These are phyloP conservation scores for Adenanthera pavonina DNA, from an alignment of 306 rosid genomes.

Conservation along the genomic window DNA sequence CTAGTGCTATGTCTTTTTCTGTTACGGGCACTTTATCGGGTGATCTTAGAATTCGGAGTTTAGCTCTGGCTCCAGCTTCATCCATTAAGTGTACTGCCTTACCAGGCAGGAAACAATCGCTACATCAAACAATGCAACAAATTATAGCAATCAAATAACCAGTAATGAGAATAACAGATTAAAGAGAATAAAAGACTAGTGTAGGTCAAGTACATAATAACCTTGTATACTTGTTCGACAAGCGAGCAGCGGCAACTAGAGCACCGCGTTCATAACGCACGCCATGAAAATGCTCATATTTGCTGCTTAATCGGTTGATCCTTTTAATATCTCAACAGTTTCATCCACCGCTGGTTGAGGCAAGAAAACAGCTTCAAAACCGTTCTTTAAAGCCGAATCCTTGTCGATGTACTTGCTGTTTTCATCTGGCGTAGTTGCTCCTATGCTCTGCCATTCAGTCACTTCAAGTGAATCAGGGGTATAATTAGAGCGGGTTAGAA, in stretches of 20 bases:
- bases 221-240: slow-evolving; percentile 35
- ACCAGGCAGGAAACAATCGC: slow-evolving; percentile 33
- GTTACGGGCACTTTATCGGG: not conserved
- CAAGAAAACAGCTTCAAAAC: slow-evolving; percentile 13
- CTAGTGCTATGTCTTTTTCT: slow-evolving; percentile 38
- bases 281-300: slow-evolving; percentile 25
- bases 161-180: not conserved
- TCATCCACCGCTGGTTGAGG: slow-evolving; percentile 28
- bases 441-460: slow-evolving; percentile 25
- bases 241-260: slow-evolving; percentile 27
- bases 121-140: not conserved
- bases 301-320: not conserved
- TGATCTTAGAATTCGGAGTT: not conserved
- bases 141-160: not conserved
- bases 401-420: slow-evolving; percentile 33
- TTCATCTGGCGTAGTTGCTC: slow-evolving; percentile 32
- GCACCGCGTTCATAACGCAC: not conserved
- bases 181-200: not conserved
- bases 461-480: too few relatives aligned
- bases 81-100: slow-evolving; percentile 38
- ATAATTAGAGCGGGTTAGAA: not conserved
- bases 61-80: slow-evolving; percentile 31
- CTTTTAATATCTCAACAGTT: not conserved
- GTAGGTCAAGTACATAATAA: not conserved
- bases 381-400: slow-evolving; percentile 16